Evolutionary conservation across 2,329 filamentous ascomycete species (phyloP), one percentile per base, ranked within the genome.

Genomic region (Sporothrix brasiliensis): DNA sequence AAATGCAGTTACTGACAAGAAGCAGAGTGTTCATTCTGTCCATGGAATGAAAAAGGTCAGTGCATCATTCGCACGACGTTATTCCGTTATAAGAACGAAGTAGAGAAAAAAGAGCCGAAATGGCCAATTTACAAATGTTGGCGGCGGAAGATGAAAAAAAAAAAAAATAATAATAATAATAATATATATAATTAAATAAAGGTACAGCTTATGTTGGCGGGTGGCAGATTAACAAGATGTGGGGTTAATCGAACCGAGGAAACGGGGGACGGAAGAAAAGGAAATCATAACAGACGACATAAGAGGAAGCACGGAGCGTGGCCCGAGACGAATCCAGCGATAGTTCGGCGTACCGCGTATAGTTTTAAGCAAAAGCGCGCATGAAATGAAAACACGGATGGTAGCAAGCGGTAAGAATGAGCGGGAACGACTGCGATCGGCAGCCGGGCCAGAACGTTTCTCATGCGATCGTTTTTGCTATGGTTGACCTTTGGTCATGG

Each of bases 171-270:
- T 34, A 7, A 34, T 34, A 34, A 34, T 34, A 34, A 6, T 34
- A 34, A 34, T 58, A 14, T 24, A 24, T 24, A 30, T 4, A 56
- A 56, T 34, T 21, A 4, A 53, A 53, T 34, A 65, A 27, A 30
- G 27, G 53, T 27, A 34, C 34, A 34, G 6, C 34, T 4, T 34
- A 19, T 21, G 14, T n/a, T 7, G 19, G 16, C 4, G 24, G 50
- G 52, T 24, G 7, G 54, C 67, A 68, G 67, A 68, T 68, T 49
- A 39, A 60, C 67, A 19, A 60, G 67, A 21, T 60, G 67, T 49
- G 53, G 66, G 34, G 39, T 47, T 58, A 13, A 3, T 39, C 16
- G 34, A 24, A 58, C 39, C 52, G 52, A 58, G 41, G 34, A 56
- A 49, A 47, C 34, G 30, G 41, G 14, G n/a, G 34, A 24, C 56